Evolutionary conservation across 2,329 filamentous ascomycete genomes (phyloP).

Genomic region (Fusarium scirpi): DNA sequence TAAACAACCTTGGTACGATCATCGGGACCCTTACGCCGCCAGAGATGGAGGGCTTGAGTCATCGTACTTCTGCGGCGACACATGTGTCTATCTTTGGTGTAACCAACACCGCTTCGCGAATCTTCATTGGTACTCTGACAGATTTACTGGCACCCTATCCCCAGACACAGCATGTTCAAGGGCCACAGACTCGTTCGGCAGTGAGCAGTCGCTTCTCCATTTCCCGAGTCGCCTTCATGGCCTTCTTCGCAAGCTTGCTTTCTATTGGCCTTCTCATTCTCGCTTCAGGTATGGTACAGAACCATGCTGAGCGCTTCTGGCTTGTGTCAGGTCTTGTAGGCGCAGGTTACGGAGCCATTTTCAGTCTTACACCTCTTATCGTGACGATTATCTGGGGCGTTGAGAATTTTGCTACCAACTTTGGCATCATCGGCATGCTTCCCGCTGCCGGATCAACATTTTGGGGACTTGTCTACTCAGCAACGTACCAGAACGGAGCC

Average conservation of each 20-base stretch:
- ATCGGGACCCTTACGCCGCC: constrained; percentile 85
- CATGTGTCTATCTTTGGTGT: constrained; percentile 94
- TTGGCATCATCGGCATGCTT: constrained; percentile 93
- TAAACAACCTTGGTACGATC: constrained; percentile 96
- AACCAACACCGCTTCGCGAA: constrained; percentile 88
- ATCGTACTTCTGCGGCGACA: constrained; percentile 76
- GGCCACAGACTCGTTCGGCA: constrained; percentile 51
- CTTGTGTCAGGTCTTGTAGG: constrained; percentile 86
- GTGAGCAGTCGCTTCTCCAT: constrained; percentile 64
- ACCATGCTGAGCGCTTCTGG: constrained; percentile 84
- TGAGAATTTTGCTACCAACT: constrained; percentile 98
- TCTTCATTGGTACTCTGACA: constrained; percentile 89
- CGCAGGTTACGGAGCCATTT: constrained; percentile 91
- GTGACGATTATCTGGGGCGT: constrained; percentile 98
- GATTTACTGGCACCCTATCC: constrained; percentile 83
- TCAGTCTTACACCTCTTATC: constrained; percentile 89
- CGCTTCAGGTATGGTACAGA: constrained; percentile 79
- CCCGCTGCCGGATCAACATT: constrained; percentile 88
- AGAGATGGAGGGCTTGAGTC: constrained; percentile 55
- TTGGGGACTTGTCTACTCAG: constrained; percentile 91
- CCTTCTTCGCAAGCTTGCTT: constrained; percentile 79
- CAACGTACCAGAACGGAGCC: constrained; percentile 78
- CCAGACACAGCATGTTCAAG: constrained; percentile 68
- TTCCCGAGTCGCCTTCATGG: constrained; percentile 83
- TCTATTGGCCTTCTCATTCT: constrained; percentile 82